phyloP scores from a whole-genome alignment of 176 grass and related monocot species.

The Avena sativa region DNA sequence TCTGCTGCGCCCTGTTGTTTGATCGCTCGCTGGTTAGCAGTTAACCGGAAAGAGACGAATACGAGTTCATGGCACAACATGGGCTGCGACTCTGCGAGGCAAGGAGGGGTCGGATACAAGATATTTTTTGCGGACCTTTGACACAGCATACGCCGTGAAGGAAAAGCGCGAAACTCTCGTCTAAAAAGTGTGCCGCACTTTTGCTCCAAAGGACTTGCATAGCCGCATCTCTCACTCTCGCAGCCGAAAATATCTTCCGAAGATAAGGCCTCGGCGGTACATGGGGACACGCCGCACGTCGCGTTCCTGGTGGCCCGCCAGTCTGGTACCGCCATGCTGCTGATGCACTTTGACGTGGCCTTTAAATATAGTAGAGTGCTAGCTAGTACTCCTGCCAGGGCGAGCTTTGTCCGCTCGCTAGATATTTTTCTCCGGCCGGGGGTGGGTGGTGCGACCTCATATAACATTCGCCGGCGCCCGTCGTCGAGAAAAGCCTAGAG shows the following conservation, averaged over 20 bases:
- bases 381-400: neutral
- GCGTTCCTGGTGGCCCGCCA: slow-evolving; percentile 17
- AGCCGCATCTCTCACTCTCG: neutral
- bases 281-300: neutral
- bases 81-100: no score
- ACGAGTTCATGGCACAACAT: no score
- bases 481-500: neutral
- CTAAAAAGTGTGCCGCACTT: neutral
- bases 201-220: neutral
- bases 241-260: slow-evolving; percentile 11
- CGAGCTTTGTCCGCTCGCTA: neutral
- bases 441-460: neutral
- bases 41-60: no score
- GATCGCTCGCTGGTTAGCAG: no score
- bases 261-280: neutral
- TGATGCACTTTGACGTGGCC: neutral
- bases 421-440: slow-evolving; percentile 42
- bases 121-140: neutral
- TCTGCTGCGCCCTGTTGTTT: no score
- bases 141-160: neutral
- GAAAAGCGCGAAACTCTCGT: neutral
- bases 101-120: no score
- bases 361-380: neutral
- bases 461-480: neutral
- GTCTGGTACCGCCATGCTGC: neutral